phyloP scores from a whole-genome alignment of 2,329 filamentous ascomycete genomes.

The Torrubiella hemipterigena region DNA sequence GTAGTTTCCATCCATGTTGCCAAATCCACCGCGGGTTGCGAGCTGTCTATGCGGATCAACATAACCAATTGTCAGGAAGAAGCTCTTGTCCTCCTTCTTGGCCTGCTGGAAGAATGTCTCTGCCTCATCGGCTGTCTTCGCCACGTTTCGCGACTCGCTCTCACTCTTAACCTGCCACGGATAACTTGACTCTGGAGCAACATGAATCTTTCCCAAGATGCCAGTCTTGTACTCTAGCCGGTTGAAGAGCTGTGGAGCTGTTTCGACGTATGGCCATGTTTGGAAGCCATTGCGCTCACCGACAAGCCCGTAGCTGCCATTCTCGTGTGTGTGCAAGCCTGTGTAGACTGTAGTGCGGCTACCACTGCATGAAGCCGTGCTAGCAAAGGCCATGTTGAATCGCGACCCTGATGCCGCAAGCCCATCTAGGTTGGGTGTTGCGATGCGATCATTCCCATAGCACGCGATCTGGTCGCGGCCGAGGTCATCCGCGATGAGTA shows the following conservation, averaged over 20 bases:
- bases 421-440: conserved; percentile 27
- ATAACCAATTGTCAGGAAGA: conserved; percentile 33
- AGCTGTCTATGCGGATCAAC: conserved; percentile 32
- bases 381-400: conserved; percentile 29
- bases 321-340: conserved; percentile 34
- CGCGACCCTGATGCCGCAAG: conserved; percentile 22
- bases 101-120: conserved; percentile 23
- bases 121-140: conserved; percentile 23
- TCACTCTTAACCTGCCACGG: conserved; percentile 28
- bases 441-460: conserved; percentile 17
- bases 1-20: conserved; percentile 23
- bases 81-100: conserved; percentile 18
- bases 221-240: conserved; percentile 29
- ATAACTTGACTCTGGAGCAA: conserved; percentile 25
- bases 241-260: conserved; percentile 24
- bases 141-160: conserved; percentile 30
- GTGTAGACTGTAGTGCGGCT: conserved; percentile 35
- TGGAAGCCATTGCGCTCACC: conserved; percentile 26
- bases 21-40: conserved; percentile 25
- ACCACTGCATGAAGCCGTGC: conserved; percentile 34
- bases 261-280: conserved; percentile 30
- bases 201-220: conserved; percentile 36
- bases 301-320: conserved; percentile 32
- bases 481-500: conserved; percentile 30
- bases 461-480: conserved; percentile 21